Percentiles rank a stretch among this genome's conserved stretches.
These are phyloP conservation scores for Sarocladiaceae sp. DNA, from an alignment of 2,329 filamentous ascomycete species.

Conservation along the genomic window DNA sequence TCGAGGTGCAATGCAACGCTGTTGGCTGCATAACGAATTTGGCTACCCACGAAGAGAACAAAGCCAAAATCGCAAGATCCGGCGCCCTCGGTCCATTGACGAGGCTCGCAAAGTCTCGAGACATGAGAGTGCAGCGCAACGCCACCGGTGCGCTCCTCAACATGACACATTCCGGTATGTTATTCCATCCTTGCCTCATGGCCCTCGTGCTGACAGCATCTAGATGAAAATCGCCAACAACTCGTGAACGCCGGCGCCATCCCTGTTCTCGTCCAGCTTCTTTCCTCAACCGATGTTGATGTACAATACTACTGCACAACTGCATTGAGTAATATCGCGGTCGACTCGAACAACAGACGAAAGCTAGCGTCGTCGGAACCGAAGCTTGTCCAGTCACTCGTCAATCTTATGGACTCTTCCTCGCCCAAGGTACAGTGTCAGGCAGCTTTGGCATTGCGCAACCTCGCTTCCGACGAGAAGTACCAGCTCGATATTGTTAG, in stretches of 20 bases:
- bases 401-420: constrained; percentile 94
- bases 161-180: constrained; percentile 95
- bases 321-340: constrained; percentile 95
- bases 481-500: constrained; percentile 98
- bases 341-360: constrained; percentile 85
- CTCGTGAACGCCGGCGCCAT: constrained; percentile 98
- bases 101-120: constrained; percentile 89
- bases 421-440: constrained; percentile 98
- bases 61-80: constrained; percentile 95
- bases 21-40: constrained; percentile 98
- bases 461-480: constrained; percentile 95
- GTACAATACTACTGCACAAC: constrained; percentile 99
- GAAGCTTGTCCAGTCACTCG: constrained; percentile 86
- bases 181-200: background rate
- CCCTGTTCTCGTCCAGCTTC: constrained; percentile 89
- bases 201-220: constrained; percentile 16
- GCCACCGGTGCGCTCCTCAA: constrained; percentile 94
- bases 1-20: constrained; percentile 98
- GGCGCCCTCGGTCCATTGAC: constrained; percentile 90
- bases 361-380: constrained; percentile 88
- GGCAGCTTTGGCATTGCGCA: constrained; percentile 87
- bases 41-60: constrained; percentile 98
- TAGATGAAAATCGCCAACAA: constrained; percentile 96
- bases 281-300: constrained; percentile 90
- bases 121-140: constrained; percentile 97